Conservation (phyloP, 2,329 filamentous ascomycete genomes). For the Ploettnerulaceae sp. region DNA sequence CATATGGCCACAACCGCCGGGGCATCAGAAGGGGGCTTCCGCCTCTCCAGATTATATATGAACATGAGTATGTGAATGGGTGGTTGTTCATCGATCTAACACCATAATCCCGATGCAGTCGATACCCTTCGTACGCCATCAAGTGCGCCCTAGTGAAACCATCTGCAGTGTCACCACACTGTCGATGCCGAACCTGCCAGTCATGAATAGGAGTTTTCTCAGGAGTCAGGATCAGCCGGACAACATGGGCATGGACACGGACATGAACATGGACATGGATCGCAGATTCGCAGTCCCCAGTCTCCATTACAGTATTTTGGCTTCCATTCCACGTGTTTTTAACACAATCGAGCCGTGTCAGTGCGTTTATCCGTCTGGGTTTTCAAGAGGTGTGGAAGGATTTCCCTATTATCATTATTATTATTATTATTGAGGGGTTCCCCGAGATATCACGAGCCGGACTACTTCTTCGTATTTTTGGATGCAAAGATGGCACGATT, state of each 20-base stretch:
- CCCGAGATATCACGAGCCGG: no score
- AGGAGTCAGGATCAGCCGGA: constrained; percentile 1
- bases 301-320: background rate
- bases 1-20: no score
- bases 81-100: background rate
- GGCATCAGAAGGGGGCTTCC: background rate
- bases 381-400: no score
- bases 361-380: no score
- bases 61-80: no score
- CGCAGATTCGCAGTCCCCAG: background rate
- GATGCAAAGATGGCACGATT: background rate
- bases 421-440: no score
- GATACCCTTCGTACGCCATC: background rate
- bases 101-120: background rate
- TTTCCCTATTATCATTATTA: no score
- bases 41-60: no score
- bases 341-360: constrained; percentile 4
- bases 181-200: background rate
- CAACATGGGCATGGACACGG: no score
- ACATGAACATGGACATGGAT: background rate
- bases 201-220: background rate
- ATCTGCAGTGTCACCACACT: constrained; percentile 1
- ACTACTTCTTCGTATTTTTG: no score
- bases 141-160: background rate
- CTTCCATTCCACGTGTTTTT: constrained; percentile 6